Evolutionary conservation across 352 stramenopile genomes (phyloP).

Genomic region (Phytophthora rubi): DNA sequence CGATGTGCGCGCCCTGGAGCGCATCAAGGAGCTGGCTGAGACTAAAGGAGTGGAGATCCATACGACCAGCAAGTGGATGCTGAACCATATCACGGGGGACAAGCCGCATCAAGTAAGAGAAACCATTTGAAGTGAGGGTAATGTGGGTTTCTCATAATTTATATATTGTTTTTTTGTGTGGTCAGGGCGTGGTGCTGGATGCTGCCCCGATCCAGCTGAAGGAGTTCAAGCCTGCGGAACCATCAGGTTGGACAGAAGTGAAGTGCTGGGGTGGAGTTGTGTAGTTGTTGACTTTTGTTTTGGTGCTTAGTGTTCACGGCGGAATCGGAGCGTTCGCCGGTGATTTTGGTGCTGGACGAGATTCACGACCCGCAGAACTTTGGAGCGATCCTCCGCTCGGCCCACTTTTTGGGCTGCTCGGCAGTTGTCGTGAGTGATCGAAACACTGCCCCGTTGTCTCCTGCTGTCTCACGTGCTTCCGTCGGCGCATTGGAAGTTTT

Average conservation of each 20-base stretch:
- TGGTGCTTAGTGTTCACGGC: constrained; percentile 37
- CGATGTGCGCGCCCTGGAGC: constrained; percentile 44
- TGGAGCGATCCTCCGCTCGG: constrained; percentile 78
- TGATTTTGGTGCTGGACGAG: constrained; percentile 80
- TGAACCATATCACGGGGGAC: constrained; percentile 84
- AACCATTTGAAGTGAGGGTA: background rate
- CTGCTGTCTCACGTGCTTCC: constrained; percentile 75
- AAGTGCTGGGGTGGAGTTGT: background rate
- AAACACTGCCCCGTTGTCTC: constrained; percentile 77
- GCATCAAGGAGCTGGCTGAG: constrained; percentile 55
- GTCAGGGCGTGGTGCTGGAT: constrained; percentile 71
- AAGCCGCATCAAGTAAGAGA: constrained; percentile 76
- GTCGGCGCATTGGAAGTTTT: constrained; percentile 78
- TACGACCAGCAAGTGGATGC: constrained; percentile 75
- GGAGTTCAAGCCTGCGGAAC: constrained; percentile 56
- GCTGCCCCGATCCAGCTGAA: constrained; percentile 63
- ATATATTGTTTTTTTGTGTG: constrained; percentile 15
- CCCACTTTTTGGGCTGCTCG: constrained; percentile 77
- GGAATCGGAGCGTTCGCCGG: constrained; percentile 45
- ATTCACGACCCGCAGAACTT: constrained; percentile 87
- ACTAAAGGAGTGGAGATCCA: constrained; percentile 33
- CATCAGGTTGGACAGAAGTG: constrained; percentile 36
- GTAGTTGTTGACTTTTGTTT: background rate
- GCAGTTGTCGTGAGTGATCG: constrained; percentile 72
- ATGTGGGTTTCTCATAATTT: constrained; percentile 7